A percentile compares a stretch with the other conserved stretches of the same genome.
Evolutionary conservation across 192 early-diverging fungal genomes (phyloP).

Genomic region (Dissophora globulifera): DNA sequence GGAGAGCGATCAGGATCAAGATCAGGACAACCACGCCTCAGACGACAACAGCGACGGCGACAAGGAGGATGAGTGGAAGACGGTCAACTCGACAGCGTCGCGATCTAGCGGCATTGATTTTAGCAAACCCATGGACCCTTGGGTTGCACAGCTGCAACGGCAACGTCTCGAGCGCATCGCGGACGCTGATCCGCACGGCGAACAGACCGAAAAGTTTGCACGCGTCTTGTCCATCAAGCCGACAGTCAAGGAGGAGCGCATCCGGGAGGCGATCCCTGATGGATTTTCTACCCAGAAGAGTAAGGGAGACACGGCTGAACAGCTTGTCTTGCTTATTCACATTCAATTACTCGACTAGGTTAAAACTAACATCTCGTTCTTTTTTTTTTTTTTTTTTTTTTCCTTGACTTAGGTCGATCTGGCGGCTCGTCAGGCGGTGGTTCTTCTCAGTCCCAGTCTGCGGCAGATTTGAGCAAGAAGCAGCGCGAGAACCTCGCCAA

Average conservation of each 20-base stretch:
- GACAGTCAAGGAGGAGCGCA: constrained; percentile 30
- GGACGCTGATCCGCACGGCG: constrained; percentile 46
- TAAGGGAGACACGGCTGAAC: constrained; percentile 10
- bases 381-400: background rate
- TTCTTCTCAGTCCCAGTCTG: constrained; percentile 22
- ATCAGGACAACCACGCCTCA: background rate
- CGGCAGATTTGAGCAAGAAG: constrained; percentile 65
- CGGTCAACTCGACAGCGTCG: constrained; percentile 18
- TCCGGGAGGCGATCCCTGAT: constrained; percentile 45
- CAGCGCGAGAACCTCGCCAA: constrained; percentile 70
- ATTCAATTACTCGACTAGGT: too few species aligned
- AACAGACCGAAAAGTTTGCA: constrained; percentile 34
- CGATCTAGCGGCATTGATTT: constrained; percentile 49
- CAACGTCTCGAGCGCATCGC: constrained; percentile 24
- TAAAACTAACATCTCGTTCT: background rate
- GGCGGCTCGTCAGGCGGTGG: constrained; percentile 5
- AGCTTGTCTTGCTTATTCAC: too few species aligned
- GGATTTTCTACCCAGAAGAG: constrained; percentile 43
- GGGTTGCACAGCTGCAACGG: constrained; percentile 46
- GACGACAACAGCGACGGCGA: background rate
- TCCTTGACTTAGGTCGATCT: constrained; percentile 24
- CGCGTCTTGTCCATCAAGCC: constrained; percentile 51
- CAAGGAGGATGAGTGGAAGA: constrained; percentile 43
- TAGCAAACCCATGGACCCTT: constrained; percentile 51
- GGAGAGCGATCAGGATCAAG: too few species aligned